Conservation (phyloP, 2,329 filamentous ascomycete genomes). For the Chaetothyriales sp. region DNA sequence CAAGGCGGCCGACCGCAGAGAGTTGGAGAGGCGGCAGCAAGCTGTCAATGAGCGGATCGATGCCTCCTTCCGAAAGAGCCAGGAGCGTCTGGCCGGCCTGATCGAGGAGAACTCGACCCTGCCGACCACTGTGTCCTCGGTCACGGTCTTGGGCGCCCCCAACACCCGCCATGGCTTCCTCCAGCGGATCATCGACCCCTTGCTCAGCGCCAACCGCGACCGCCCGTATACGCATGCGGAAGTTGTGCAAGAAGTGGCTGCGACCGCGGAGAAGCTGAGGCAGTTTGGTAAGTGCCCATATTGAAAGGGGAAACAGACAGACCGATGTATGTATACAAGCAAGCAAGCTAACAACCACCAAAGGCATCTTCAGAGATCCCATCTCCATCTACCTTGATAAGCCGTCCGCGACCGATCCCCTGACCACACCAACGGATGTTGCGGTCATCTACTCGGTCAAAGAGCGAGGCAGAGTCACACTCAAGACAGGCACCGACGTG, state of each 20-base stretch:
- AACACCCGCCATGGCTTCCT: constrained; percentile 78
- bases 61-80: constrained; percentile 45
- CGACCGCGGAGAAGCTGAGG: constrained; percentile 57
- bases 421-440: constrained; percentile 59
- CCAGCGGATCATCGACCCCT: constrained; percentile 60
- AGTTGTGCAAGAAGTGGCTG: constrained; percentile 56
- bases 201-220: constrained; percentile 54
- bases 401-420: constrained; percentile 51
- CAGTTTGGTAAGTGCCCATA: constrained; percentile 51
- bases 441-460: constrained; percentile 63
- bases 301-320: too few relatives aligned
- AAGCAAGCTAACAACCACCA: constrained; percentile 26
- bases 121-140: constrained; percentile 72
- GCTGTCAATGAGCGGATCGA: constrained; percentile 44
- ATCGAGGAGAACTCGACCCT: constrained; percentile 70
- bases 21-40: constrained; percentile 44
- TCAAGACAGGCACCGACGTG: constrained; percentile 89
- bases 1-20: constrained; percentile 35
- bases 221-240: constrained; percentile 63
- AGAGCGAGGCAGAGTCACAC: constrained; percentile 67
- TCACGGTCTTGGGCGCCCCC: constrained; percentile 66
- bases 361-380: constrained; percentile 75
- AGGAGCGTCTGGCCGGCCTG: constrained; percentile 49
- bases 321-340: too few relatives aligned
- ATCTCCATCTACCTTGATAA: constrained; percentile 72